Conservation (phyloP, 2,329 filamentous ascomycete genomes). For the Penicillium sp. region DNA sequence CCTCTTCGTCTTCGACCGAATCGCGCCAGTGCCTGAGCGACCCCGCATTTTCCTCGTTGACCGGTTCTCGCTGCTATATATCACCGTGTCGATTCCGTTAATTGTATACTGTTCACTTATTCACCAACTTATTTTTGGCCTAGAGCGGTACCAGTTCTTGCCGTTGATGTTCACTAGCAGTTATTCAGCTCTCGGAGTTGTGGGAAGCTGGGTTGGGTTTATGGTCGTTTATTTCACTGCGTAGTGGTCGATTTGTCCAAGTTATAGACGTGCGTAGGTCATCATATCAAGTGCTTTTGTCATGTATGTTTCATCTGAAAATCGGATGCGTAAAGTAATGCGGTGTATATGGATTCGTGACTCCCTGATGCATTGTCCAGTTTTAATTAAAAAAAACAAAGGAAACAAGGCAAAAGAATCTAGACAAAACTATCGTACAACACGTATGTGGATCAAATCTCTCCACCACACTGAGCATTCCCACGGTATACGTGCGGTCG, state of each 20-base stretch:
- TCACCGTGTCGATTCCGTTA: constrained; percentile 84
- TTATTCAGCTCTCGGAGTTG: constrained; percentile 91
- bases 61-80: constrained; percentile 87
- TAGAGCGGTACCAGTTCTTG: constrained; percentile 76
- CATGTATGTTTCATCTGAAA: not conserved
- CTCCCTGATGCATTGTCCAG: not conserved
- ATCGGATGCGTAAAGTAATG: not conserved
- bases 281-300: not conserved
- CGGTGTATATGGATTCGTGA: not conserved
- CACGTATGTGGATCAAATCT: constrained; percentile 3
- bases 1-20: constrained; percentile 80
- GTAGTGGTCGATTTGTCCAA: constrained; percentile 24
- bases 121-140: constrained; percentile 82
- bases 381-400: not conserved
- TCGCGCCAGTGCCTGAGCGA: constrained; percentile 81
- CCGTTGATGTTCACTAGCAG: constrained; percentile 97
- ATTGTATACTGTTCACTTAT: constrained; percentile 86
- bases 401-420: constrained; percentile 16
- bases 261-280: not conserved
- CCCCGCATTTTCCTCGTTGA: constrained; percentile 89
- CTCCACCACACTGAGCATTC: not conserved
- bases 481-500: not conserved
- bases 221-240: constrained; percentile 85
- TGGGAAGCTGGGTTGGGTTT: constrained; percentile 94
- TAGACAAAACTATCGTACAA: constrained; percentile 16